These are phyloP conservation scores for Ambrosiella beaveri DNA, from an alignment of 2,329 filamentous ascomycete species.

Conservation along the genomic window DNA sequence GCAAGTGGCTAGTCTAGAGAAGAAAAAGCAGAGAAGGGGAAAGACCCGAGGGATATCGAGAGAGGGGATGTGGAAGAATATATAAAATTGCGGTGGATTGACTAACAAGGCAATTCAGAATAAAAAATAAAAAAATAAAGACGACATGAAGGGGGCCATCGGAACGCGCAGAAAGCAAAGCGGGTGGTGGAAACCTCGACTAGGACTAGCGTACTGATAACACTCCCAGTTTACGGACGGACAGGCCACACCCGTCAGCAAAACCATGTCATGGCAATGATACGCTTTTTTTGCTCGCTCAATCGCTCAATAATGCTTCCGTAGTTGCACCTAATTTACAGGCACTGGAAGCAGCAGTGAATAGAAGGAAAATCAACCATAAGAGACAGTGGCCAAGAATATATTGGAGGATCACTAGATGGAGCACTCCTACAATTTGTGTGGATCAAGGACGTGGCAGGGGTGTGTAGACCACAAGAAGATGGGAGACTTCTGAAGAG, in stretches of 20 bases:
- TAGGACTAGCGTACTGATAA: neutral
- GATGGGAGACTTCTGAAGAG: neutral
- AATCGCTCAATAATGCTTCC: neutral
- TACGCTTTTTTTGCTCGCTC: neutral
- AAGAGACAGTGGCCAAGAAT: neutral
- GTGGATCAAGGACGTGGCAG: neutral
- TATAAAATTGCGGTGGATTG: conserved; percentile 7
- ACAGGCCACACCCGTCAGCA: neutral
- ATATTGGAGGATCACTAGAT: neutral
- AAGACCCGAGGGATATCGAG: neutral
- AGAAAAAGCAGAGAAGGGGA: conserved; percentile 1
- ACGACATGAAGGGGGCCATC: neutral
- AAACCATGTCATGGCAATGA: neutral
- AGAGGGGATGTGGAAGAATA: conserved; percentile 6
- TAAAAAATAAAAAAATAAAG: neutral
- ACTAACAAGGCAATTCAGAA: neutral
- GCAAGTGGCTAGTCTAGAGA: conserved; percentile 7
- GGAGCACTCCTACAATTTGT: neutral
- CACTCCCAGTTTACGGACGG: neutral
- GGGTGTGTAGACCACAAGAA: neutral
- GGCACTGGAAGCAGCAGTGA: neutral
- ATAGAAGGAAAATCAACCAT: too few relatives aligned
- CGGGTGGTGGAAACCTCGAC: neutral
- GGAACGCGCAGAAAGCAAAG: neutral
- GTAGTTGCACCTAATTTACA: neutral